Conservation (phyloP, 2,329 filamentous ascomycete species). For the Epichloe aotearoae region DNA sequence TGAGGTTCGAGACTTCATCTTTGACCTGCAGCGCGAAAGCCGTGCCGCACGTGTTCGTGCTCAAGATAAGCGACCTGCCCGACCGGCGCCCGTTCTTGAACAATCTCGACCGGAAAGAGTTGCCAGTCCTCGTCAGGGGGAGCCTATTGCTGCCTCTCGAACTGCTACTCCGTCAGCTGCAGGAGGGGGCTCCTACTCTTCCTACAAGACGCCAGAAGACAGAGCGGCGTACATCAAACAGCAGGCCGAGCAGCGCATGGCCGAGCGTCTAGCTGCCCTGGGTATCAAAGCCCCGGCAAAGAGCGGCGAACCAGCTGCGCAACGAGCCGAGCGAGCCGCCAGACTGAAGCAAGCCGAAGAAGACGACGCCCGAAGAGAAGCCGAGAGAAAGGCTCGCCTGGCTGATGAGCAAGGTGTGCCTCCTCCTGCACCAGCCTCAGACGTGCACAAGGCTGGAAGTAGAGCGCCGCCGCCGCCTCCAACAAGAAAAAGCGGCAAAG, state of each 20-base stretch:
- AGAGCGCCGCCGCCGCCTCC: constrained; percentile 70
- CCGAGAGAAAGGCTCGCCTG: constrained; percentile 72
- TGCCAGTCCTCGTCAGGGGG: constrained; percentile 36
- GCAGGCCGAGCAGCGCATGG: constrained; percentile 93
- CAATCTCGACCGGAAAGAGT: constrained; percentile 27
- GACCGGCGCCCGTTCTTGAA: constrained; percentile 26
- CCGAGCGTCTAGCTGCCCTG: constrained; percentile 83
- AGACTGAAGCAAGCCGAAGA: constrained; percentile 84
- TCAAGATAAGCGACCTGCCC: constrained; percentile 40
- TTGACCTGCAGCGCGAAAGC: constrained; percentile 80
- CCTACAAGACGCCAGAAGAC: constrained; percentile 85
- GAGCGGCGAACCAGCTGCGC: constrained; percentile 64
- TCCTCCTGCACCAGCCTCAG: constrained; percentile 42
- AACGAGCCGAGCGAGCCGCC: constrained; percentile 76
- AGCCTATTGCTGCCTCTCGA: constrained; percentile 38
- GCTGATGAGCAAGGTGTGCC: constrained; percentile 61
- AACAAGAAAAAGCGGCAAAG: constrained; percentile 52
- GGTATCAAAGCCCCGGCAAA: constrained; percentile 78
- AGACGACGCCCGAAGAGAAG: constrained; percentile 78
- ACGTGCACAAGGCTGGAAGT: constrained; percentile 30
- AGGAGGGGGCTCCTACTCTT: constrained; percentile 58
- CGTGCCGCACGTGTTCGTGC: constrained; percentile 56
- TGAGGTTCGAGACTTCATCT: constrained; percentile 95
- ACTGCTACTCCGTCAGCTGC: constrained; percentile 31
- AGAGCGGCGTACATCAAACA: constrained; percentile 93